These are phyloP conservation scores for Sorghum bicolor DNA, from an alignment of 176 grass and related monocot genomes.

Conservation along the genomic window Sorghum_bicolor_NCBIv3 NC_012875.2:39889501-39890000, in stretches of 20 bases:
- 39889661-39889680: conserved; percentile 76
- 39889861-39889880: conserved; percentile 88
- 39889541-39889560: conserved; percentile 66
- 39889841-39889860: conserved; percentile 91
- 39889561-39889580: conserved; percentile 22
- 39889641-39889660: conserved; percentile 58
- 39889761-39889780: conserved; percentile 64
- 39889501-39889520: too few species aligned
- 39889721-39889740: conserved; percentile 73
- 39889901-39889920: conserved; percentile 92
- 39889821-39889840: conserved; percentile 80
- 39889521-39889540: conserved; percentile 27
- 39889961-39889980: conserved; percentile 92
- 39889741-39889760: conserved; percentile 77
- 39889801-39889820: conserved; percentile 31
- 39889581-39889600: conserved; percentile 18
- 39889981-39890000: conserved; percentile 92
- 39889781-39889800: conserved; percentile 62
- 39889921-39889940: too few species aligned
- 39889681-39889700: conserved; percentile 60
- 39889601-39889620: conserved; percentile 68
- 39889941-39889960: conserved; percentile 97
- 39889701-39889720: conserved; percentile 52
- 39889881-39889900: conserved; percentile 85
- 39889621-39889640: conserved; percentile 58